Conservation (phyloP, 352 stramenopile genomes). For the Thraustochytrium sp. region DNA sequence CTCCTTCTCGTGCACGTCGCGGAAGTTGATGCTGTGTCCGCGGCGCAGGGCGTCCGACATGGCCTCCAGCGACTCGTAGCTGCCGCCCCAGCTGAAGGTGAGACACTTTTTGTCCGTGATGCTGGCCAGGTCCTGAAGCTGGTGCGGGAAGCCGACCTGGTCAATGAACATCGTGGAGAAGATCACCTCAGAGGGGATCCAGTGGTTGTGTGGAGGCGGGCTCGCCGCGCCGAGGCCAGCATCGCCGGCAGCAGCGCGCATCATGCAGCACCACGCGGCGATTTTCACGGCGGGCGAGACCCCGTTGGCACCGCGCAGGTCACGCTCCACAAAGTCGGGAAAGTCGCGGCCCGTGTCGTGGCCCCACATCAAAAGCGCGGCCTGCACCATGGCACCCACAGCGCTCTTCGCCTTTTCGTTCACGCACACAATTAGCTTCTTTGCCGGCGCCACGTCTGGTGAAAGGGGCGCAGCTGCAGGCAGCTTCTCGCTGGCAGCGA, state of each 20-base stretch:
- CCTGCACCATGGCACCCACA: constrained; percentile 10
- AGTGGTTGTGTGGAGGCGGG: too few species aligned
- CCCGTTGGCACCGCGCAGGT: constrained; percentile 22
- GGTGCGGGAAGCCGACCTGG: constrained; percentile 27
- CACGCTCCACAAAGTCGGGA: constrained; percentile 29
- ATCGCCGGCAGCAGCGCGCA: background rate
- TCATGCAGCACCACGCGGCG: constrained; percentile 36
- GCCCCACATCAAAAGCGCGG: constrained; percentile 24
- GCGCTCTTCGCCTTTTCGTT: constrained; percentile 6
- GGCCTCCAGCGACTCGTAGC: constrained; percentile 27
- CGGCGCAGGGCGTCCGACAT: constrained; percentile 27
- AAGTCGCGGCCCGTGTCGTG: constrained; percentile 21
- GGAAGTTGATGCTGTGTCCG: constrained; percentile 38
- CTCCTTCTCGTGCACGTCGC: constrained; percentile 31
- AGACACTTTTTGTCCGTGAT: constrained; percentile 3
- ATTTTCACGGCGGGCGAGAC: constrained; percentile 17
- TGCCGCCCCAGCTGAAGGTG: constrained; percentile 34
- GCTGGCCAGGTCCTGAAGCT: constrained; percentile 16
- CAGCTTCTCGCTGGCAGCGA: too few species aligned
- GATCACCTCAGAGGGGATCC: background rate
- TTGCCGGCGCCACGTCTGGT: too few species aligned
- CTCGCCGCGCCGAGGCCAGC: too few species aligned
- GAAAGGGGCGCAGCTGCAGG: too few species aligned
- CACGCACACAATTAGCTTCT: background rate
- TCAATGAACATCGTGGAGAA: constrained; percentile 37